These are phyloP conservation scores for Cyamopsis tetragonoloba DNA, from an alignment of 306 rosid species.

Conservation along the genomic window DNA sequence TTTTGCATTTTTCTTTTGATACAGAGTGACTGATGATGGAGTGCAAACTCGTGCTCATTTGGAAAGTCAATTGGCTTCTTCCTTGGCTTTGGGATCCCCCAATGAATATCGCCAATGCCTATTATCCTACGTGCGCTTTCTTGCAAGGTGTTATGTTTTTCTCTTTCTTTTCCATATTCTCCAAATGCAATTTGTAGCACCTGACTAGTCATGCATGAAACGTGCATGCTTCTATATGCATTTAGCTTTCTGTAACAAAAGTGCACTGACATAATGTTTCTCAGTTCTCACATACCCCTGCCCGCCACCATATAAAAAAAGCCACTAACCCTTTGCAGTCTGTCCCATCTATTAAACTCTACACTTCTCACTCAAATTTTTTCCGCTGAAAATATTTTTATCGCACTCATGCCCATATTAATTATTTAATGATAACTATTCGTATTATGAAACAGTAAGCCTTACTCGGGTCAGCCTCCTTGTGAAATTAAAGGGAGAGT, in stretches of 20 bases:
- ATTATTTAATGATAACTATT: neutral
- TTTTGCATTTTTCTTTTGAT: slow-evolving; percentile 4
- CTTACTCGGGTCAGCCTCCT: too few relatives aligned
- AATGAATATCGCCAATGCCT: slow-evolving; percentile 89
- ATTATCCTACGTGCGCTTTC: slow-evolving; percentile 78
- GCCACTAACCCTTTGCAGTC: neutral
- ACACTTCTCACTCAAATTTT: neutral
- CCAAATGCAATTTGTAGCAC: slow-evolving; percentile 3
- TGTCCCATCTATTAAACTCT: neutral
- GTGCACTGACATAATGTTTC: neutral
- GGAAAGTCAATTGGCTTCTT: slow-evolving; percentile 89
- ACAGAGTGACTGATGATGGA: slow-evolving; percentile 92
- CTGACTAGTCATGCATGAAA: neutral
- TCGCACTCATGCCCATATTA: neutral
- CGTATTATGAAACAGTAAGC: too few relatives aligned
- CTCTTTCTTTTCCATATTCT: neutral
- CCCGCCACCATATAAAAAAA: too few relatives aligned
- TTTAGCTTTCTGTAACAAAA: neutral
- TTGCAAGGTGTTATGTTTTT: slow-evolving; percentile 63
- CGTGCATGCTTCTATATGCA: neutral
- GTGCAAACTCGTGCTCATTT: slow-evolving; percentile 97
- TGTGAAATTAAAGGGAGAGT: too few relatives aligned
- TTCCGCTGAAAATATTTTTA: neutral
- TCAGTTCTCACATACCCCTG: neutral
- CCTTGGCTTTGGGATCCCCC: slow-evolving; percentile 85